phyloP scores from a whole-genome alignment of 169 alveolate genomes.

The Cryptosporidium muris region DNA sequence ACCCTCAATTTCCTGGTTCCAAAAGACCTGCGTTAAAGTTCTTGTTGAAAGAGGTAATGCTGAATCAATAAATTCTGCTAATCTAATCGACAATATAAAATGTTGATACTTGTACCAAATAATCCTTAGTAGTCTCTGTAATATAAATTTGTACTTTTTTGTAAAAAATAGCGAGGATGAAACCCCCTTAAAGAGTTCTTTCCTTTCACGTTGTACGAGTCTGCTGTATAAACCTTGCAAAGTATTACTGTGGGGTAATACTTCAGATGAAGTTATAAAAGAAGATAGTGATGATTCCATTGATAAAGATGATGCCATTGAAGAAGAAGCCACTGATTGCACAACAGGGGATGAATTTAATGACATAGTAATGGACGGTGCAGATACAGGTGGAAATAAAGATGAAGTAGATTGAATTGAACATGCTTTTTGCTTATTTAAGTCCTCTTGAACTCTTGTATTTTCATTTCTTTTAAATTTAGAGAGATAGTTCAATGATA shows the following conservation, averaged over 20 bases:
- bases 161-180: slow-evolving; percentile 54
- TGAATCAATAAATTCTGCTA: slow-evolving; percentile 33
- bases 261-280: slow-evolving; percentile 17
- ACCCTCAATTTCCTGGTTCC: slow-evolving; percentile 65
- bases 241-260: slow-evolving; percentile 40
- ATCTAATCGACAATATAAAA: slow-evolving; percentile 51
- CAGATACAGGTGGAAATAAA: slow-evolving; percentile 10
- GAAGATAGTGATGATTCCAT: slow-evolving; percentile 45
- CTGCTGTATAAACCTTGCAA: slow-evolving; percentile 45
- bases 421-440: too few species aligned
- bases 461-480: slow-evolving; percentile 4
- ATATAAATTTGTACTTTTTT: slow-evolving; percentile 35
- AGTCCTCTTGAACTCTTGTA: slow-evolving; percentile 11
- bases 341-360: slow-evolving; percentile 34
- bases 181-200: slow-evolving; percentile 29
- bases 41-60: slow-evolving; percentile 52
- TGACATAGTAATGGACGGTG: slow-evolving; percentile 25
- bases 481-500: slow-evolving; percentile 30
- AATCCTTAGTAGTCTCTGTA: slow-evolving; percentile 13
- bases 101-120: slow-evolving; percentile 41
- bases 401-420: slow-evolving; percentile 25
- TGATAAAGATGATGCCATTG: slow-evolving; percentile 41
- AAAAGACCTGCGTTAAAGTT: slow-evolving; percentile 58
- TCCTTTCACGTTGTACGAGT: slow-evolving; percentile 16
- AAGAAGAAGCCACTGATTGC: slow-evolving; percentile 46